Base-by-base conservation (phyloP, 805 yeast species). In the Kluyveromyces aestuarii region DNA sequence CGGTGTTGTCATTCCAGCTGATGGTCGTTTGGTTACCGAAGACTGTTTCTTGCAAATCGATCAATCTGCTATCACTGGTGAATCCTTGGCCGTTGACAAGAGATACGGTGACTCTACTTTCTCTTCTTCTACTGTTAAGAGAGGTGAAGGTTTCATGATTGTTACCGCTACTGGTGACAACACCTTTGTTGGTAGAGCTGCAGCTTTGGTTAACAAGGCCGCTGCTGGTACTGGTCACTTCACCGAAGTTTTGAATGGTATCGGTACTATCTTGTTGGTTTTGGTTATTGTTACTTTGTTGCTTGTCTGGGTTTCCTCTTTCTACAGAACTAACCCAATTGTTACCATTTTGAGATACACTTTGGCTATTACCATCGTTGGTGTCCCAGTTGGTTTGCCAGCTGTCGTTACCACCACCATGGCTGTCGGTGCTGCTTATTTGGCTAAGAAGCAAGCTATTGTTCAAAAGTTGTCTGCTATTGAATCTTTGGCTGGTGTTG, bases 391-490 rank as follows among this genome's bases (percentile, higher is more conserved):
- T 60, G 96, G 96, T 85, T 82, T 89, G 71, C 96, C 96, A 72
- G 96, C 96, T 71, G 96, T 89, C 68, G 96, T 88, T 61, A 89
- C 96, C 78, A 89, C 96, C 65, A 89, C 96, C 71, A 88, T 89
- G 96, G 97, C 97, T 72, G 97, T 90, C 74, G 97, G 97, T 82
- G 97, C 96, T 72, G 96, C 96, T 69, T 87, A 89, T 84, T 78
- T 89, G 68, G 96, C 96, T 65, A 87, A 88, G 81, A 89, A 88
- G 75, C 87, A 87, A 75, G 96, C 96, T 62, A 89, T 89, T 79
- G 97, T 89, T 64, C 96, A 89, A 75, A 89, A 89, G 72, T 79
- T 89, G 67, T 86, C 96, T 71, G 96, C 96, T 60, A 89, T 89
- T 75, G 97, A 89, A 76, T 89, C 96, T 55, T 77, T 89, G 62